Evolutionary conservation across 208 protist genomes (phyloP), one percentile per base, ranked within the genome.

Genomic region (Leishmania tropica): DNA sequence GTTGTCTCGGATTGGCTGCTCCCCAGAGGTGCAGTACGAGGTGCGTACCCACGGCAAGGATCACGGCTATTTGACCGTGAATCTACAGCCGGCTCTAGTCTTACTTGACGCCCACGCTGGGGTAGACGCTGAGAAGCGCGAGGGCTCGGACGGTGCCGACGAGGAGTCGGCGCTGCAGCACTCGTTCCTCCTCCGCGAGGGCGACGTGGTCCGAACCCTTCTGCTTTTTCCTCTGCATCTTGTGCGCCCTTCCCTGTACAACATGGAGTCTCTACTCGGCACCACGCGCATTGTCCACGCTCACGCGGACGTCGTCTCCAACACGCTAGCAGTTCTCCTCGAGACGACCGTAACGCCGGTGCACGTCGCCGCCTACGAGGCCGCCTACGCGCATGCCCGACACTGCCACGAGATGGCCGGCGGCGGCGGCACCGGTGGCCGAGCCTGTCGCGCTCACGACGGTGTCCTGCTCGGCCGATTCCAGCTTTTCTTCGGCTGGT

Each of bases 141-240:
- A 58, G 31, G 31, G 8, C 8, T 47, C 51, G 15, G 48, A 48
- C 77, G 54, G 24, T 35, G 58, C 3, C 35, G 70, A 47, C 42
- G 24, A 19, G 19, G 45, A 0, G 19, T 21, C 64, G 1, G 19
- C 24, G 37, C 42, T 51, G 21, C 42, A 10, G 4, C 70, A 74
- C 28, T 8, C 42, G 47, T 84, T 74, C n/a, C 74, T 64, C 70
- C 80, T 92, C 42, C 81, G 73, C 2, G 85, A 62, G 17, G 91
- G 92, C 28, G 92, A 94, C 70, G 87, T 88, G 45, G 83, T 95
- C 17, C 80, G 87, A 24, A 79, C 86, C 8, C 84, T 96, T 67
- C 53, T 96, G 2, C 78, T 95, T 53, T 92, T 96, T 58, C 93
- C 93, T 28, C 85, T 96, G 28, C 93, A 96, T 81, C 79, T 94